These are phyloP conservation scores for Annulohypoxylon nitens DNA, from an alignment of 495 filamentous ascomycete genomes.

Conservation along the genomic window DNA sequence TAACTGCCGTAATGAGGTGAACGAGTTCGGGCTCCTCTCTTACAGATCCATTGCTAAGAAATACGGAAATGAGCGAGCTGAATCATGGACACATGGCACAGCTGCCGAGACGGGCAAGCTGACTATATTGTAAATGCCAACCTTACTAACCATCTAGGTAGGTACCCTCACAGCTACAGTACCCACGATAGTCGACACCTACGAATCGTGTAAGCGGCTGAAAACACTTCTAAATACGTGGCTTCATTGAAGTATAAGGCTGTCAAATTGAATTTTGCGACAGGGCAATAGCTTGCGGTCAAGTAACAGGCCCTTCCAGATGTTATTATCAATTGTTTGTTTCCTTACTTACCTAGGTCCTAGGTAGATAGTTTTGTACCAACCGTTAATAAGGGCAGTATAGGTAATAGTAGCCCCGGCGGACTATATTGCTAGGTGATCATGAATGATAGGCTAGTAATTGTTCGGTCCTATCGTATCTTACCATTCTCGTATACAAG, in stretches of 20 bases:
- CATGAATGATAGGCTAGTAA: slow-evolving; percentile 5
- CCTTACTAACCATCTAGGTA: not conserved
- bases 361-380: not conserved
- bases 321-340: not conserved
- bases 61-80: not conserved
- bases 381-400: no score
- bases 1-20: not conserved
- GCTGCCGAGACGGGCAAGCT: slow-evolving; percentile 9
- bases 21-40: not conserved
- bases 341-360: not conserved
- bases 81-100: slow-evolving; percentile 5
- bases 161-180: not conserved
- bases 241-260: slow-evolving; percentile 14
- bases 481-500: slow-evolving; percentile 19
- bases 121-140: slow-evolving; percentile 8
- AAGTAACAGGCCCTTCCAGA: not conserved
- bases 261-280: not conserved
- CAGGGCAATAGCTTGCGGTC: not conserved
- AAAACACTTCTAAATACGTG: slow-evolving; percentile 26
- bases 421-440: slow-evolving; percentile 2
- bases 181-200: slow-evolving; percentile 4
- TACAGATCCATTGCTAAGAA: slow-evolving; percentile 5
- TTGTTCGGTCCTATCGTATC: not conserved
- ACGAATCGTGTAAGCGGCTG: slow-evolving; percentile 27
- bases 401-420: not conserved